Evolutionary conservation across 352 stramenopile genomes (phyloP).

Genomic region (Phytopythium aichiense): DNA sequence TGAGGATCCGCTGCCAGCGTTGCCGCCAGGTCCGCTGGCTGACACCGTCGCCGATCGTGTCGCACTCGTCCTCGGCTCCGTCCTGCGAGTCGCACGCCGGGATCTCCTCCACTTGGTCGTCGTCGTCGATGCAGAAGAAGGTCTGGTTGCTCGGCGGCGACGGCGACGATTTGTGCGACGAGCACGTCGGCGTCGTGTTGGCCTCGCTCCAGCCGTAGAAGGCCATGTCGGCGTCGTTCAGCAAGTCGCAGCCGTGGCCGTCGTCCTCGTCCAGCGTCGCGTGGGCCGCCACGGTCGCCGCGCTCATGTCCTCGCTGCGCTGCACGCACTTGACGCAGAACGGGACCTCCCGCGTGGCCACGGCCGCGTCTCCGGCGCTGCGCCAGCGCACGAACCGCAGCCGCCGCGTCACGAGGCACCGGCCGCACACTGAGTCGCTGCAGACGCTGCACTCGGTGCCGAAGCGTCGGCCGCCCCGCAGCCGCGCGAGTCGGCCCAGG

Average conservation of each 20-base stretch:
- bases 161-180: neutral
- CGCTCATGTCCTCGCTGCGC: conserved; percentile 23
- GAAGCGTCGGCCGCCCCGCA: conserved; percentile 10
- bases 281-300: conserved; percentile 19
- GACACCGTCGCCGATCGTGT: neutral
- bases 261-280: conserved; percentile 23
- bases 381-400: conserved; percentile 11
- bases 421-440: neutral
- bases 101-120: conserved; percentile 1
- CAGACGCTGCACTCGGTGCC: neutral
- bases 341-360: conserved; percentile 11
- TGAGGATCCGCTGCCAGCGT: neutral
- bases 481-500: neutral
- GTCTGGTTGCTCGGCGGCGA: neutral
- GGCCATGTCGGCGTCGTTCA: neutral
- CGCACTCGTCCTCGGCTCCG: neutral
- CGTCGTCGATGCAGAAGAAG: conserved; percentile 5
- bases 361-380: neutral
- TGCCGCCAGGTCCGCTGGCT: neutral
- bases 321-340: conserved; percentile 30
- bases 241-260: neutral
- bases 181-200: neutral
- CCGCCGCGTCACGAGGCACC: neutral
- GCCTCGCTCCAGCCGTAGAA: neutral
- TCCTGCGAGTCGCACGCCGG: neutral